A percentile compares a stretch with the other conserved stretches of the same genome.
These are phyloP conservation scores for Castanea sativa DNA, from an alignment of 306 rosid genomes.

Conservation along the genomic window DNA sequence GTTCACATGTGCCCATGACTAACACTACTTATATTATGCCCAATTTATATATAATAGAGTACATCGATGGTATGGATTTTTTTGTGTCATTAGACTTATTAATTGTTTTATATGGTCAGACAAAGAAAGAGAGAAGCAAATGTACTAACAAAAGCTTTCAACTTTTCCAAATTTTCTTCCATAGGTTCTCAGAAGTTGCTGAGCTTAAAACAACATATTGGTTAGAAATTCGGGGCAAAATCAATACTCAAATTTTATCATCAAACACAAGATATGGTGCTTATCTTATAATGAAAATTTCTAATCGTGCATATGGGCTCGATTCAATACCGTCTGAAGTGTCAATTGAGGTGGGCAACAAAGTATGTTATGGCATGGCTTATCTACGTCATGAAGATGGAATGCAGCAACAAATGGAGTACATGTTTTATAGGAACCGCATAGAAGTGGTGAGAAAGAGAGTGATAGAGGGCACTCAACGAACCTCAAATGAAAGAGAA, in stretches of 20 bases:
- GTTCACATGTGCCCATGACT: no score
- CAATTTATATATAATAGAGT: no score
- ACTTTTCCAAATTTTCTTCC: background rate
- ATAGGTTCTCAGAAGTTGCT: conserved; percentile 47
- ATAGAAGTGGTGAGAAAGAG: conserved; percentile 17
- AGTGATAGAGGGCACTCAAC: background rate
- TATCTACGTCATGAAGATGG: conserved; percentile 21
- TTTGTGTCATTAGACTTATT: no score
- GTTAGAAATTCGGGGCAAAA: conserved; percentile 59
- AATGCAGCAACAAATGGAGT: conserved; percentile 31
- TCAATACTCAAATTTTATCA: conserved; percentile 30
- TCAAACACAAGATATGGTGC: conserved; percentile 50
- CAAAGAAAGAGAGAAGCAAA: background rate
- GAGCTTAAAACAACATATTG: conserved; percentile 50
- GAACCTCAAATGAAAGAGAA: conserved; percentile 24
- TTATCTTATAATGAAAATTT: conserved; percentile 47
- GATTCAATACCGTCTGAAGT: conserved; percentile 30
- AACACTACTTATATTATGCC: no score
- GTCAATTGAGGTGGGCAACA: conserved; percentile 31
- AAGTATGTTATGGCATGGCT: conserved; percentile 23
- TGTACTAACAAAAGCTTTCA: background rate
- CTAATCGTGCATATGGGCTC: conserved; percentile 48
- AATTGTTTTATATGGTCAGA: no score
- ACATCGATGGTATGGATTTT: no score
- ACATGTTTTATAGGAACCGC: conserved; percentile 31